Evolutionary conservation across 768 basidiomycete genomes (phyloP), one percentile per base, ranked within the genome.

Genomic region (Collybia sordida): DNA sequence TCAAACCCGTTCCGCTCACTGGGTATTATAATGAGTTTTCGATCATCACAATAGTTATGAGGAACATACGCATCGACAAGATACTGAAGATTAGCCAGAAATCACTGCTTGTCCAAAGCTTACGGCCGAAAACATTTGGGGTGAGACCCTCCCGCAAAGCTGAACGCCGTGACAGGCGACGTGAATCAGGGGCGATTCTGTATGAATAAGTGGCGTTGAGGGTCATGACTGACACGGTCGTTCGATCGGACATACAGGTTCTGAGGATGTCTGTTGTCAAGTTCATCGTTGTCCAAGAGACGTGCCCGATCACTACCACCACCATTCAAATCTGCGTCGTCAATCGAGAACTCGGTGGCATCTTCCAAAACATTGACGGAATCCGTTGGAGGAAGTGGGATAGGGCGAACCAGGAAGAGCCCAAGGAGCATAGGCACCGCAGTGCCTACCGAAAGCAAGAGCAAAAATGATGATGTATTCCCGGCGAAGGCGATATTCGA

Each of bases 401-500:
- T 76, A 5, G 81, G 78, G n/a, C 81, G 78, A 25, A 95, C 74
- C 45, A 86, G 68, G 61, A 93, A 80, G 47, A 83, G 77, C 2
- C 90, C 93, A n/a, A 90, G 55, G 27, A 92, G 63, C 83, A 93
- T 88, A 0, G 90, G 89, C 1, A 85, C 57, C 0, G 90, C 75
- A 0, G 92, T 93, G 1, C 93, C 93, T 2, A 92, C 54, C 0
- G 86, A 80, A 4, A 97, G 80, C 3, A 92, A 67, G 0, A 88
- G 74, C 1, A 98, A 68, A 59, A 96, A 88, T 1, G 83, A 78
- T 0, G 86, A 87, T 0, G 88, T 90, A 58, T 93, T 77, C 0
- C 90, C 92, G 0, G 88, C 83, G 59, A 84, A 95, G 37, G 85
- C 64, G 0, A 79, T 59, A 49, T 86, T 85, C 0, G 91, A 83